phyloP scores from a whole-genome alignment of 2,329 filamentous ascomycete genomes.

The Phoma sp. region DNA sequence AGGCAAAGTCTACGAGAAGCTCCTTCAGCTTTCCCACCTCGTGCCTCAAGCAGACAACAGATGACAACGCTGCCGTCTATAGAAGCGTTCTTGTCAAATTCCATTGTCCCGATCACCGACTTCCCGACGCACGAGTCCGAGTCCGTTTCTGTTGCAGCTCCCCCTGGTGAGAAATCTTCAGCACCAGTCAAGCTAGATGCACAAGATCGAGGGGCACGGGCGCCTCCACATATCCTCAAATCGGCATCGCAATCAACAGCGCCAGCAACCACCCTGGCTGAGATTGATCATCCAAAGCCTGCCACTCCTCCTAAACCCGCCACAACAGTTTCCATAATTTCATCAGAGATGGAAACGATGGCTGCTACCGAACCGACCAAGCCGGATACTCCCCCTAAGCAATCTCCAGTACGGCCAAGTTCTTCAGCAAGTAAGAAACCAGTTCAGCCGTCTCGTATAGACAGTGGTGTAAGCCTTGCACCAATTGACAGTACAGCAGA shows the following conservation, averaged over 20 bases:
- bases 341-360: neutral
- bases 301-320: too few relatives aligned
- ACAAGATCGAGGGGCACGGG: neutral
- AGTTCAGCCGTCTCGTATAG: neutral
- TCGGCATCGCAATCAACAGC: too few relatives aligned
- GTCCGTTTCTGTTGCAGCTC: neutral
- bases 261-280: neutral
- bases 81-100: neutral
- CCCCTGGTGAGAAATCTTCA: neutral
- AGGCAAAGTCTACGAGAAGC: neutral
- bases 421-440: neutral
- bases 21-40: neutral
- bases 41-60: neutral
- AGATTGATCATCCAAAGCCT: too few relatives aligned
- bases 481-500: neutral
- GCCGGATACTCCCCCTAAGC: neutral
- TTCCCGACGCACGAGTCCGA: neutral
- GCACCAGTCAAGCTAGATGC: neutral
- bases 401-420: neutral
- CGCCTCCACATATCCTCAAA: neutral
- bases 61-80: neutral
- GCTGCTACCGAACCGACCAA: neutral
- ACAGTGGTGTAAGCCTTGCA: constrained; percentile 6
- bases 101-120: too few relatives aligned
- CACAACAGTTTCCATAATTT: neutral